Conservation (phyloP, 495 filamentous ascomycete species). For the Hypoxylon fuscum region DNA sequence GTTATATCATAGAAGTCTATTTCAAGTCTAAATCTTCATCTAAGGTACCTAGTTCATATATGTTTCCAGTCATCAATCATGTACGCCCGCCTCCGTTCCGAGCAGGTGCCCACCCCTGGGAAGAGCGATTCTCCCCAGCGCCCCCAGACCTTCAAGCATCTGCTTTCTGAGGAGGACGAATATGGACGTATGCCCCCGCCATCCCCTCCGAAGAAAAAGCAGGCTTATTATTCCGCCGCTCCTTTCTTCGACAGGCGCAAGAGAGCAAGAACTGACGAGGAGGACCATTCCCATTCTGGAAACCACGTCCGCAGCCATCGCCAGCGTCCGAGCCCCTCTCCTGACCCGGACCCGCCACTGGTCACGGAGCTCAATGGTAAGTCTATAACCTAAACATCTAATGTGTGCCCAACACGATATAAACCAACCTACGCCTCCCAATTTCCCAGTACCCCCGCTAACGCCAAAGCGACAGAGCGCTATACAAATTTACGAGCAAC, state of each 20-base stretch:
- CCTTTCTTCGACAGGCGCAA: constrained; percentile 36
- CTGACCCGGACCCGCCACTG: constrained; percentile 23
- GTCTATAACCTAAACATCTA: no score
- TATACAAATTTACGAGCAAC: constrained; percentile 23
- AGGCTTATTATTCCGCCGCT: constrained; percentile 18
- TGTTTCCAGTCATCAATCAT: no score
- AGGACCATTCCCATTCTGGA: not conserved
- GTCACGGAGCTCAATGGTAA: constrained; percentile 28
- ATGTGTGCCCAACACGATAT: no score
- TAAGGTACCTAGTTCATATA: not conserved
- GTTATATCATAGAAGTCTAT: no score
- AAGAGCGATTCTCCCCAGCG: constrained; percentile 13
- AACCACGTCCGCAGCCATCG: constrained; percentile 6
- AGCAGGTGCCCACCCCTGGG: not conserved
- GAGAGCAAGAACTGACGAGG: not conserved
- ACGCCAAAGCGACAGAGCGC: constrained; percentile 14
- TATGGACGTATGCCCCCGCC: constrained; percentile 17
- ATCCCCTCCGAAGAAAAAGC: constrained; percentile 28
- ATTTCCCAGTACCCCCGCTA: not conserved
- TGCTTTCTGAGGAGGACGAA: constrained; percentile 13
- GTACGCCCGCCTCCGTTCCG: constrained; percentile 24
- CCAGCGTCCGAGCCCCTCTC: constrained; percentile 22
- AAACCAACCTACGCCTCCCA: not conserved
- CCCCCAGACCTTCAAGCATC: constrained; percentile 12
- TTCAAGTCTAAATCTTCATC: no score